These are phyloP conservation scores for Urtica urens DNA, from an alignment of 306 rosid species.

Conservation along the genomic window DNA sequence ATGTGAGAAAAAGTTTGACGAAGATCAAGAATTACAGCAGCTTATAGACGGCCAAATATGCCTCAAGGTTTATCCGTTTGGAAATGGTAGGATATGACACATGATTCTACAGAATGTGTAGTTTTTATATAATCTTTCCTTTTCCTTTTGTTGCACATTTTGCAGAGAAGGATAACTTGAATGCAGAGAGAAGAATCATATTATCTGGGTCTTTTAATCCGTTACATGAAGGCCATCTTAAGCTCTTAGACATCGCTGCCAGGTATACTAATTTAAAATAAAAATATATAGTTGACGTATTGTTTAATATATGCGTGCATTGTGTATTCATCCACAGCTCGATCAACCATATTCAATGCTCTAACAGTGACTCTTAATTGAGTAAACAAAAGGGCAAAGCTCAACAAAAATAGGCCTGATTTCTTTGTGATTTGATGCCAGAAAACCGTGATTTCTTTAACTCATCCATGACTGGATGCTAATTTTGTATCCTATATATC, in stretches of 20 bases:
- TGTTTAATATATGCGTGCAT: no score
- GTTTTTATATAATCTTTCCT: neutral
- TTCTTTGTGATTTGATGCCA: no score
- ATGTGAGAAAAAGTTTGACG: conserved; percentile 44
- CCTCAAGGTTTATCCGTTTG: conserved; percentile 68
- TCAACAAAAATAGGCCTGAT: no score
- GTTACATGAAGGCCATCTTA: conserved; percentile 76
- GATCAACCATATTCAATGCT: no score
- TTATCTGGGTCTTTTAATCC: conserved; percentile 90
- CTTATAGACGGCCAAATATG: conserved; percentile 68
- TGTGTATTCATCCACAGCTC: no score
- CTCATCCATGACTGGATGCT: no score
- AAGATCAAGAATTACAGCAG: conserved; percentile 70
- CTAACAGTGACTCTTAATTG: no score
- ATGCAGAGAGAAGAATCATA: conserved; percentile 59
- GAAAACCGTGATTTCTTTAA: no score
- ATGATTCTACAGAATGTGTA: no score
- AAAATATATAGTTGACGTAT: neutral
- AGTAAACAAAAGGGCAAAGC: no score
- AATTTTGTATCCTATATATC: no score
- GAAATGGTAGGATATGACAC: conserved; percentile 45
- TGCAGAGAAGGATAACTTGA: conserved; percentile 31
- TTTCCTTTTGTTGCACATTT: conserved; percentile 1
- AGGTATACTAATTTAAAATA: conserved; percentile 32
- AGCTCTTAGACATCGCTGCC: conserved; percentile 76